Base-by-base conservation (phyloP, 805 yeast genomes). In the Torulaspora indica region DNA sequence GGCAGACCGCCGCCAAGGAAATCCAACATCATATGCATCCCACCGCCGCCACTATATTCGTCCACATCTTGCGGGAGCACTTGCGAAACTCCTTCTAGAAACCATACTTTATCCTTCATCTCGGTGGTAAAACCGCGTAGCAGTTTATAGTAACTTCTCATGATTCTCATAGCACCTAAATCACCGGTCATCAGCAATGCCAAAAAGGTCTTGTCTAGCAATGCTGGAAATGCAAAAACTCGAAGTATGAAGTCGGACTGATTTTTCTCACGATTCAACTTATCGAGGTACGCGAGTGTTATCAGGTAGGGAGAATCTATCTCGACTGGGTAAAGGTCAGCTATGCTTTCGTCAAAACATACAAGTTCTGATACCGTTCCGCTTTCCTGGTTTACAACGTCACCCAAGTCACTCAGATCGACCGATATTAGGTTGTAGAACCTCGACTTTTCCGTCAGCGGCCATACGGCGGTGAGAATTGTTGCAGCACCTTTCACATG, bases 401-500 rank as follows among this genome's bases (percentile, higher is more conserved):
- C 93, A 13, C 96, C 96, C 45, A 91, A 69, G 63, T 90, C 97
- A 40, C 95, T 85, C 45, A 91, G 69, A 58, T 89, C 97, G 9
- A 87, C 90, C n/a, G 91, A 82, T 33, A 86, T 82, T 51, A 83
- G 73, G 51, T 79, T 75, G 57, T 78, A 77, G 60, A 82, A 82
- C 43, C 84, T 65, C 3, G 88, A 82, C 10, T 74, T 72, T 36
- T 79, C 81, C 36, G 82, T 81, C 39, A 89, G 69, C 3, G 96
- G 96, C 89, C 96, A 88, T n/a, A 90, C 96, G 0, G 96, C 95
- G 1, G 96, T 85, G 40, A 91, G 71, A 42, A 91, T 91, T 0
- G 97, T 90, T 5, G 96, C 96, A 0, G 97, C 96, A 25, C 97
- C 98, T 55, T 93, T 85, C 9, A 91, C 96, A 58, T 91, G 97